Evolutionary conservation across 495 filamentous ascomycete species (phyloP).

Genomic region (Chaetomidium leptoderma): DNA sequence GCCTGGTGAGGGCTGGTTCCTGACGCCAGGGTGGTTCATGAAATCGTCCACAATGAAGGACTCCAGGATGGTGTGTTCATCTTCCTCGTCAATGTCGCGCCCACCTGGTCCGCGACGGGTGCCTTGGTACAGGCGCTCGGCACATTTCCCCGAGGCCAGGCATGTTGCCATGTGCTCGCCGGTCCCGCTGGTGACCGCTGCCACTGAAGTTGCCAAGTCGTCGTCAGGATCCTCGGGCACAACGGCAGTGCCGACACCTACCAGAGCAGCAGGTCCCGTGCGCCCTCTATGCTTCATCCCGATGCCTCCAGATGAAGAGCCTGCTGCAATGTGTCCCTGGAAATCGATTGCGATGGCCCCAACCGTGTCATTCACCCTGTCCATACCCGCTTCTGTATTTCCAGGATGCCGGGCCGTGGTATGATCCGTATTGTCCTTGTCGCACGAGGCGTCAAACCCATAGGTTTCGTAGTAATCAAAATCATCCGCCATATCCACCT

Average conservation of each 20-base stretch:
- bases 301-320: slow-evolving; percentile 97
- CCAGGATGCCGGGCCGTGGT: background rate
- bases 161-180: slow-evolving; percentile 97
- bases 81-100: slow-evolving; percentile 52
- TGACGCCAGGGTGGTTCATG: slow-evolving; percentile 75
- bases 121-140: slow-evolving; percentile 66
- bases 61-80: slow-evolving; percentile 68
- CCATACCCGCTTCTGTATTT: slow-evolving; percentile 30
- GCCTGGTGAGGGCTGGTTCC: slow-evolving; percentile 61
- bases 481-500: slow-evolving; percentile 9
- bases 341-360: slow-evolving; percentile 89
- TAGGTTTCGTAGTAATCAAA: background rate
- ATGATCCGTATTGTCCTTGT: background rate
- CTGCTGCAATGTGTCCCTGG: slow-evolving; percentile 83
- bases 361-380: slow-evolving; percentile 82
- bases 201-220: slow-evolving; percentile 57
- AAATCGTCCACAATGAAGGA: slow-evolving; percentile 74
- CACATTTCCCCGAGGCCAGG: slow-evolving; percentile 73
- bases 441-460: slow-evolving; percentile 1
- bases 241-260: slow-evolving; percentile 84
- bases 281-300: slow-evolving; percentile 95
- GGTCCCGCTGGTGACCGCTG: slow-evolving; percentile 83
- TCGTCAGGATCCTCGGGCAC: slow-evolving; percentile 61
- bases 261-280: slow-evolving; percentile 84
- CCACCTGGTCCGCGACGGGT: slow-evolving; percentile 57